Percentiles rank a stretch among this genome's conserved stretches.
Evolutionary conservation across 257 asterid genomes (phyloP).

Genomic region (Solanum piurae): DNA sequence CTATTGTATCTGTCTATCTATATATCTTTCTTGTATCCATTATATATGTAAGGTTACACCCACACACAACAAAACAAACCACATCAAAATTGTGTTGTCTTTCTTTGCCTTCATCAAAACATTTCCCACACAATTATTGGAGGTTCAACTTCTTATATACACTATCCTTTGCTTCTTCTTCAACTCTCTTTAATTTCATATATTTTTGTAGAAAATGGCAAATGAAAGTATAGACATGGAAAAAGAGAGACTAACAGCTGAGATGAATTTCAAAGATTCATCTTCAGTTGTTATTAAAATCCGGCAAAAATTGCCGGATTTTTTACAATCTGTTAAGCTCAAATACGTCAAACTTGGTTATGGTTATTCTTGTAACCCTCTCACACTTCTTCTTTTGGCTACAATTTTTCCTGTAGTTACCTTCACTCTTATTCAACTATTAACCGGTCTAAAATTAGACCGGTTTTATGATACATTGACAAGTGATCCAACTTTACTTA

Average conservation of each 20-base stretch:
- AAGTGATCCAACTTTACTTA: constrained; percentile 1
- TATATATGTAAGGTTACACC: neutral
- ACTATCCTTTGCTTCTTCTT: neutral
- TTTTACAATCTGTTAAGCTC: constrained; percentile 36
- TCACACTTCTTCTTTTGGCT: constrained; percentile 20
- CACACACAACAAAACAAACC: neutral
- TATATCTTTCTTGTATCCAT: constrained; percentile 3
- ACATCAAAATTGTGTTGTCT: neutral
- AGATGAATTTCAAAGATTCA: constrained; percentile 39
- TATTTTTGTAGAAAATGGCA: neutral
- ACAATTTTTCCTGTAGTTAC: constrained; percentile 20
- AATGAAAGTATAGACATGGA: constrained; percentile 31
- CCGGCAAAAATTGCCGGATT: constrained; percentile 30
- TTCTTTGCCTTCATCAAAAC: neutral
- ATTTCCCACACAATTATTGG: neutral
- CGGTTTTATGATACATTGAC: constrained; percentile 23
- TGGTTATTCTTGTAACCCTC: constrained; percentile 54
- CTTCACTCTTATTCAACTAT: constrained; percentile 19
- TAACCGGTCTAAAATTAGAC: constrained; percentile 11
- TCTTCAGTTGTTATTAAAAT: constrained; percentile 32
- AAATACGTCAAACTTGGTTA: constrained; percentile 59
- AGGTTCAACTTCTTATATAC: neutral
- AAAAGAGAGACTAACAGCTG: constrained; percentile 33
- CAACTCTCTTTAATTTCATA: neutral
- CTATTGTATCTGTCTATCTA: neutral